Evolutionary conservation across 805 yeast genomes (phyloP), one percentile per base, ranked within the genome.

Genomic region (Cyberlindnera mrakii): DNA sequence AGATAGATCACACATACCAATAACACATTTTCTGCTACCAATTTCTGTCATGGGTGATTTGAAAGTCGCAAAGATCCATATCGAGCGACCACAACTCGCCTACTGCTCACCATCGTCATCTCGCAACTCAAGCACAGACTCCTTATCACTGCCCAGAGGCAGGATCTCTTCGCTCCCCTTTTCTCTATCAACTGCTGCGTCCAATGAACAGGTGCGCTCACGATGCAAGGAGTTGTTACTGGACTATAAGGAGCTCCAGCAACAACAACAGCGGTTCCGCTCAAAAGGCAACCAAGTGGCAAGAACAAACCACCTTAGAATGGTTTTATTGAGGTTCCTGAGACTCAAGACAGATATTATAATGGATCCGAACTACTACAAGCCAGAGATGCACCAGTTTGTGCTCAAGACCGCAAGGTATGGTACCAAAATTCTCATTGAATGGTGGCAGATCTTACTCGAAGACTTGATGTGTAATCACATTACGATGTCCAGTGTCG

Each of bases 231-330:
- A 42, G 31, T 42, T 48, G 16, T 33, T 48, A 4, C 29, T 45
- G 42, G 51, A 48, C 18, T 48, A 48, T 44, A 48, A 45, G 41
- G 49, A 48, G 17, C 44, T 48, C 7, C 44, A 48, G 35, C 9
- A 15, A 10, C 47, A 48, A 13, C 41, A 45, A 29, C 5, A 15
- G 15, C 45, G 41, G 40, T 45, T 45, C 33, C 8, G 29, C 3
- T 35, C 41, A 30, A 41, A 42, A 33, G 33, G 40, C 4, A 29
- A 40, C 14, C 48, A 42, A 40, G 15, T 45, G 10, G 30, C 43
- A 6, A 38, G 33, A 37, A 45, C 51, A 6, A 48, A 48, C 35
- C 15, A 18, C 2, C 45, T 48, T 4, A 23, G 51, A 16, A 37
- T 45, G 15, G 19, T 41, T 9, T 43, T 48, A 9, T 42, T 48